These are phyloP conservation scores for Sisymbrium irio DNA, from an alignment of 345 rosid genomes.

Conservation along the genomic window DNA sequence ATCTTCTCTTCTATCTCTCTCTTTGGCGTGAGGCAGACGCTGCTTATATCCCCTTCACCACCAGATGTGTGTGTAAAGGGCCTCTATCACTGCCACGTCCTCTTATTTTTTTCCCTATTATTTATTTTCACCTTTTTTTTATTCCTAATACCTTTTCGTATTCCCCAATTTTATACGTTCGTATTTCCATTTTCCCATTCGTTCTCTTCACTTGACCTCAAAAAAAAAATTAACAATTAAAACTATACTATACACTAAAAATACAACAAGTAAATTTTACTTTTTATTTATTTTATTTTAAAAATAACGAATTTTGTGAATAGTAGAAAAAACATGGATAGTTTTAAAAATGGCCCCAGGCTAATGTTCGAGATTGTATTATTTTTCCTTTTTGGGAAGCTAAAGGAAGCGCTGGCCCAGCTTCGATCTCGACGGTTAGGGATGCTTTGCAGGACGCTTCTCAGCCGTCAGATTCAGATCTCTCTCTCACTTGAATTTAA, in stretches of 20 bases:
- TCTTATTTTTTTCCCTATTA: not conserved
- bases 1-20: slow-evolving; percentile 14
- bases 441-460: slow-evolving; percentile 5
- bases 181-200: too few relatives aligned
- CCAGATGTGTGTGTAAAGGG: slow-evolving; percentile 15
- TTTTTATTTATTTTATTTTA: not conserved
- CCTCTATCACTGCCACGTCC: slow-evolving; percentile 41
- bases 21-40: slow-evolving; percentile 19
- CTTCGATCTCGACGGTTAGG: slow-evolving; percentile 37
- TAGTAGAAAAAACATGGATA: not conserved
- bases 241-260: too few relatives aligned
- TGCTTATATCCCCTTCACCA: slow-evolving; percentile 34
- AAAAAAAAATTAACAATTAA: too few relatives aligned
- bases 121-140: not conserved
- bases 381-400: slow-evolving; percentile 24
- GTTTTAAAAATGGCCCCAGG: slow-evolving; percentile 9
- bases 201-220: too few relatives aligned
- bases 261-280: not conserved
- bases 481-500: not conserved
- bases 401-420: slow-evolving; percentile 23
- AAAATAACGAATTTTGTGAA: not conserved
- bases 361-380: slow-evolving; percentile 16
- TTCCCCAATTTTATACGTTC: too few relatives aligned
- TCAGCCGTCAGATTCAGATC: slow-evolving; percentile 37
- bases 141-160: not conserved